Percentiles rank a stretch among this genome's conserved stretches.
These are phyloP conservation scores for Fraxinus paxiana DNA, from an alignment of 305 asterid species.

Conservation along the genomic window DNA sequence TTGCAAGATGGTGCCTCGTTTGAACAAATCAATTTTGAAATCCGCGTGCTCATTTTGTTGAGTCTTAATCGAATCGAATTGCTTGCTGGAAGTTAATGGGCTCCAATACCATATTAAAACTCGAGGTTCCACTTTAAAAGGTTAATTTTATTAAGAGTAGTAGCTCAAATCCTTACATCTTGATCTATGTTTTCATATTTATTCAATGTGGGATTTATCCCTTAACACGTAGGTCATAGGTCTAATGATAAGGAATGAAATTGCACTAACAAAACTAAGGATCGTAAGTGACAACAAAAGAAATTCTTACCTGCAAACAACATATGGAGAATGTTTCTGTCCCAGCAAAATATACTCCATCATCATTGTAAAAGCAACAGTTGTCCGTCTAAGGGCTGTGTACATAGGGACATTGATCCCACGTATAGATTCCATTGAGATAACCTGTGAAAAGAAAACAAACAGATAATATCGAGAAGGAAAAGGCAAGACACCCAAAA, in stretches of 20 bases:
- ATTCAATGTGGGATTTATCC: too few relatives aligned
- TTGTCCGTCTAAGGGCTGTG: conserved; percentile 26
- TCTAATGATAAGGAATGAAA: not conserved
- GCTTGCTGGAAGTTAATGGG: too few relatives aligned
- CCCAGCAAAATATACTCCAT: conserved; percentile 19
- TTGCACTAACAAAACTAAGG: not conserved
- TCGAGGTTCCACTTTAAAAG: too few relatives aligned
- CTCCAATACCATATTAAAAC: too few relatives aligned
- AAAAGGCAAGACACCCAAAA: not conserved
- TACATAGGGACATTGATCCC: conserved; percentile 28
- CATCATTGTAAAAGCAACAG: conserved; percentile 27
- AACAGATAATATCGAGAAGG: not conserved
- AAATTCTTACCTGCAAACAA: conserved; percentile 19
- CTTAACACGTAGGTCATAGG: not conserved
- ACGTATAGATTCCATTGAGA: conserved; percentile 30
- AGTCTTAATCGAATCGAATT: too few relatives aligned
- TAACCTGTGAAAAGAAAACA: not conserved
- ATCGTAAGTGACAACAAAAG: not conserved
- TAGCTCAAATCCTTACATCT: too few relatives aligned
- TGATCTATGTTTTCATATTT: too few relatives aligned
- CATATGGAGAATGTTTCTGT: conserved; percentile 9
- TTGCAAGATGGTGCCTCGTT: too few relatives aligned
- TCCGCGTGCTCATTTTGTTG: too few relatives aligned
- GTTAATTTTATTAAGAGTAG: too few relatives aligned
- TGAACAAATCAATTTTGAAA: too few relatives aligned